Evolutionary conservation across 495 filamentous ascomycete genomes (phyloP).

Genomic region (Penicillium cosmopolitanum): DNA sequence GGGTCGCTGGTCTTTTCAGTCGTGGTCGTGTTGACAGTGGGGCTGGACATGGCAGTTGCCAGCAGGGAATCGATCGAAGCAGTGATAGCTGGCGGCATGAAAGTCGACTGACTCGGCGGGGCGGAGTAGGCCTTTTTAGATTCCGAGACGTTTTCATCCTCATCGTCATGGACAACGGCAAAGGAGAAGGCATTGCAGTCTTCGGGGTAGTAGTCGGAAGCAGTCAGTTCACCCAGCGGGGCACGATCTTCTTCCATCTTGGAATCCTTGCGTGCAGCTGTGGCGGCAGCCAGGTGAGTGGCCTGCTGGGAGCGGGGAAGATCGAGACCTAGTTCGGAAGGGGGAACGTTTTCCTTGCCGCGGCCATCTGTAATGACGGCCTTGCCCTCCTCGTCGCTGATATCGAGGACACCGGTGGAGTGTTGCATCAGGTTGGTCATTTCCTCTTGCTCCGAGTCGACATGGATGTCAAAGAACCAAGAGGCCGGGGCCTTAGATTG

Average conservation of each 20-base stretch:
- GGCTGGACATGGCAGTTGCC: slow-evolving; percentile 26
- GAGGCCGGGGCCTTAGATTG: slow-evolving; percentile 56
- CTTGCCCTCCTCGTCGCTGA: slow-evolving; percentile 62
- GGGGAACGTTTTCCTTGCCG: slow-evolving; percentile 91
- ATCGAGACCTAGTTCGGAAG: slow-evolving; percentile 39
- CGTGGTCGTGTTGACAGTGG: background rate
- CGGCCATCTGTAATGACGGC: slow-evolving; percentile 48
- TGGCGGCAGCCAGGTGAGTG: slow-evolving; percentile 31
- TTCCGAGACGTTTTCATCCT: slow-evolving; percentile 35
- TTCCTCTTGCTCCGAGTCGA: slow-evolving; percentile 86
- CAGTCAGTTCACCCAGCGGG: slow-evolving; percentile 71
- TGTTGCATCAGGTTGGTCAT: slow-evolving; percentile 91
- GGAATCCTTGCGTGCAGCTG: slow-evolving; percentile 34
- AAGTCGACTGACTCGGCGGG: slow-evolving; percentile 10
- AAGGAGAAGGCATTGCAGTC: slow-evolving; percentile 66
- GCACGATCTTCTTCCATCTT: slow-evolving; percentile 61
- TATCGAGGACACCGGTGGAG: slow-evolving; percentile 82
- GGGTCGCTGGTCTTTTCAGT: background rate
- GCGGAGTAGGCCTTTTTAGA: slow-evolving; percentile 26
- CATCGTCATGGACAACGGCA: slow-evolving; percentile 61
- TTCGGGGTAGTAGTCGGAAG: slow-evolving; percentile 71
- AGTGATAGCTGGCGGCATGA: slow-evolving; percentile 16
- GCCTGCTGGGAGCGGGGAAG: slow-evolving; percentile 31
- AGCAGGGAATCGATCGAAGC: slow-evolving; percentile 39
- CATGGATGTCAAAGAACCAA: slow-evolving; percentile 95